phyloP scores from a whole-genome alignment of 2,329 filamentous ascomycete genomes.

The Gliomastix tumulicola region DNA sequence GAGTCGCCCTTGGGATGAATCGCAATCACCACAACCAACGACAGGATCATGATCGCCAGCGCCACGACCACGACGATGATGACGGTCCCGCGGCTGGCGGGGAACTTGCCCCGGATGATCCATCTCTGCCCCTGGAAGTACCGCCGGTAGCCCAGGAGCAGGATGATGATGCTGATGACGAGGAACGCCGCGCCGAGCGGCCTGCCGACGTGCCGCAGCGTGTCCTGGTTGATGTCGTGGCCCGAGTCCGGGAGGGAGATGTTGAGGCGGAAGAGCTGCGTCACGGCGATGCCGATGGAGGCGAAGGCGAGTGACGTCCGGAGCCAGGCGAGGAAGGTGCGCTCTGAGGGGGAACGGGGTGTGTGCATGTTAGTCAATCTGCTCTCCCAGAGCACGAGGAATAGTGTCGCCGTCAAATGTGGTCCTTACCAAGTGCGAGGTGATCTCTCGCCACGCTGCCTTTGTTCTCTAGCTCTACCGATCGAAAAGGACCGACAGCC shows the following conservation, averaged over 20 bases:
- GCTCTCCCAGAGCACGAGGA: not conserved
- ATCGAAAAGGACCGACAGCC: constrained; percentile 41
- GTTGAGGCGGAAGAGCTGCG: constrained; percentile 79
- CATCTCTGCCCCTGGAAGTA: constrained; percentile 76
- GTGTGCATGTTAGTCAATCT: not conserved
- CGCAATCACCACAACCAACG: constrained; percentile 51
- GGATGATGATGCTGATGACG: constrained; percentile 65
- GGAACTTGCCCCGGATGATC: constrained; percentile 74
- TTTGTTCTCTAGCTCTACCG: constrained; percentile 77
- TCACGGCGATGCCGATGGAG: constrained; percentile 75
- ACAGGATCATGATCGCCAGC: constrained; percentile 53
- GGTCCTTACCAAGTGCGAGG: constrained; percentile 60
- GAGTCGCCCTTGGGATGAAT: constrained; percentile 31
- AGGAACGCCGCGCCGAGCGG: constrained; percentile 73
- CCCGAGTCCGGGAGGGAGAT: constrained; percentile 39
- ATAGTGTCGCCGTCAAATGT: too few species aligned
- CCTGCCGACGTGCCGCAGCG: constrained; percentile 59
- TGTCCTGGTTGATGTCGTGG: constrained; percentile 25
- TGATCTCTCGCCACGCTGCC: constrained; percentile 79
- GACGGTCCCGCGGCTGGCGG: constrained; percentile 69
- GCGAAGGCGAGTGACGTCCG: constrained; percentile 77
- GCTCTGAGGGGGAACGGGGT: constrained; percentile 42
- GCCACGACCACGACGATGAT: constrained; percentile 62
- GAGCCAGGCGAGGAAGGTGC: constrained; percentile 81
- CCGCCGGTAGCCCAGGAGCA: constrained; percentile 70